Evolutionary conservation across 371 early-diverging fungal genomes (phyloP), one percentile per base, ranked within the genome.

Genomic region (Mucor irregularis): DNA sequence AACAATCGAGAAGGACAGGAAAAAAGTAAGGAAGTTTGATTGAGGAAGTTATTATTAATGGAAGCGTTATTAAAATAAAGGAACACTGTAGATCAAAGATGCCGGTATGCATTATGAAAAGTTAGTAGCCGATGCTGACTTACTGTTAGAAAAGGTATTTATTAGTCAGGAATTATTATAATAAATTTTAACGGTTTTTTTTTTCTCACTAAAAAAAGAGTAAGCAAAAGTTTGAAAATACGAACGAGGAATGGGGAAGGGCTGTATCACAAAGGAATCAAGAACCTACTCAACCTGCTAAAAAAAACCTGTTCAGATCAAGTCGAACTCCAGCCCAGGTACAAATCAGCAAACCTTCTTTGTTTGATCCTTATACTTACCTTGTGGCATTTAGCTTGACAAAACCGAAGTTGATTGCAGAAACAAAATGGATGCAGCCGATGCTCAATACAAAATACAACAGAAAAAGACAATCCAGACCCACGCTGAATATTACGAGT

Each of bases 211-310:
- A n/a, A n/a, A n/a, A n/a, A n/a, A n/a, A 86, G 84, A 83, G 83
- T 46, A 86, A 88, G 46, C 79, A 72, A 58, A 86, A 86, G 56
- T 93, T 89, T 69, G 91, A 91, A 46, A 35, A 71, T 7, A 63
- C 78, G 10, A 90, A 87, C 21, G 91, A 90, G 56, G 92, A 90
- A 37, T 91, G 91, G 92, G 90, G 91, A 53, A 76, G 84, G 11
- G 74, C 89, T 5, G 78, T 91, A 24, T 62, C 86, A 26, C 84
- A 87, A 73, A 82, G 85, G 64, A 79, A 77, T 55, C 73, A 75
- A 55, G 82, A 86, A 48, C 74, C 84, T 13, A 33, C 73, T 9
- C 65, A 71, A 17, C 53, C 73, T 31, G 46, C 71, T 30, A 73
- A 84, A 66, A 84, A 84, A 63, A 77, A 72, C 22, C 52, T 84